Conservation (phyloP, 2,329 filamentous ascomycete species). For the Venturia nashicola region DNA sequence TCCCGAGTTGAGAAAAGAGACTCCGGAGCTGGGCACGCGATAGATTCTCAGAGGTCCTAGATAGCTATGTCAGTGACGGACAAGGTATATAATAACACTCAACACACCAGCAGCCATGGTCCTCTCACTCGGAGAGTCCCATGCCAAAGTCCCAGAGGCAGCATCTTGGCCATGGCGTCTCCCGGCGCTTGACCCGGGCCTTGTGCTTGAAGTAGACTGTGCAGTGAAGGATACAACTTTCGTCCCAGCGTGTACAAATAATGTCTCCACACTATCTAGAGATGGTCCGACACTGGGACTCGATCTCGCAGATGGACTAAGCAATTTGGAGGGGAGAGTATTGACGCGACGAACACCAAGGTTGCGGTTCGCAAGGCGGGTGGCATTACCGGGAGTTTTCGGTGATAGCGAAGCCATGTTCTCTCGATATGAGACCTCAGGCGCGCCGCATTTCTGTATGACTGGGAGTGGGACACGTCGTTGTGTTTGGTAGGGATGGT, state of each 20-base stretch:
- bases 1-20: constrained; percentile 79
- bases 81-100: constrained; percentile 8
- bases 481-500: background rate
- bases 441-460: background rate
- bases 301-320: constrained; percentile 18
- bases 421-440: background rate
- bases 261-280: constrained; percentile 46
- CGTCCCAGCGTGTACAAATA: constrained; percentile 61
- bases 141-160: constrained; percentile 53
- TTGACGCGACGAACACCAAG: constrained; percentile 30
- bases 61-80: background rate
- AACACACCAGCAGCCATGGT: constrained; percentile 64
- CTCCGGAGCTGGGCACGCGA: constrained; percentile 64
- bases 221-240: constrained; percentile 57
- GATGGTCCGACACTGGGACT: constrained; percentile 22
- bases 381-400: constrained; percentile 18
- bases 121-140: constrained; percentile 63
- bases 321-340: constrained; percentile 32
- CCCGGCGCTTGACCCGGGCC: constrained; percentile 23
- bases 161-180: constrained; percentile 18
- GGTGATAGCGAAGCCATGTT: constrained; percentile 10
- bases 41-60: constrained; percentile 70
- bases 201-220: constrained; percentile 16
- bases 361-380: constrained; percentile 14
- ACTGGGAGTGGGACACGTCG: background rate